Evolutionary conservation across 345 rosid genomes (phyloP), one percentile per base, ranked within the genome.

Genomic region (Schrenkiella parvula): DNA sequence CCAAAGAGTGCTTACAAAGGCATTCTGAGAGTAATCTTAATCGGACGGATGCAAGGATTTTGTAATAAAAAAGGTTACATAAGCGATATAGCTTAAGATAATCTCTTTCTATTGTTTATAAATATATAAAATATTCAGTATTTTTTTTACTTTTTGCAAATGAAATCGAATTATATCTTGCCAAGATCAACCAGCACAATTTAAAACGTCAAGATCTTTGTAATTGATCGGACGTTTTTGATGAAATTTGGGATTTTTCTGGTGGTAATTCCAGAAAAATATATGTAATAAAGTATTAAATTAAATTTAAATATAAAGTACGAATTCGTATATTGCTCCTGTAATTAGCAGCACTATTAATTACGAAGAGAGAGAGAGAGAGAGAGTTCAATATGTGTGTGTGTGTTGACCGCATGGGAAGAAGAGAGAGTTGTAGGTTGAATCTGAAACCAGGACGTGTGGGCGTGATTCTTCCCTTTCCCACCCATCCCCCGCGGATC

Each of bases 341-440:
- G 59, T 44, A 41, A 22, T 39, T 14, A 51, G 65, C 12, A 51
- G 31, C 2, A n/a, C n/a, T n/a, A n/a, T n/a, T n/a, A n/a, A n/a
- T n/a, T n/a, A n/a, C n/a, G n/a, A n/a, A n/a, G n/a, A n/a, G n/a
- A 44, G 31, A 48, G 66, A 77, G 47, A 22, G 47, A 4, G 74
- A 59, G 50, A 41, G 2, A 15, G 59, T 4, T 12, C 43, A 44
- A 72, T n/a, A n/a, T n/a, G n/a, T n/a, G n/a, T 64, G 66, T 59
- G 62, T 80, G 72, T 64, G 78, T 84, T 82, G 88, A 84, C 77
- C 80, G 82, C 84, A 83, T 83, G 87, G 87, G 79, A 74, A 74
- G 74, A 35, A 71, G 50, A 84, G 87, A 59, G 81, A 46, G 65
- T 54, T 73, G 73, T 35, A 75, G 53, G 82, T 70, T 80, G 92